These are phyloP conservation scores for Leccinum uliginosum DNA, from an alignment of 768 basidiomycete genomes.

Conservation along the genomic window DNA sequence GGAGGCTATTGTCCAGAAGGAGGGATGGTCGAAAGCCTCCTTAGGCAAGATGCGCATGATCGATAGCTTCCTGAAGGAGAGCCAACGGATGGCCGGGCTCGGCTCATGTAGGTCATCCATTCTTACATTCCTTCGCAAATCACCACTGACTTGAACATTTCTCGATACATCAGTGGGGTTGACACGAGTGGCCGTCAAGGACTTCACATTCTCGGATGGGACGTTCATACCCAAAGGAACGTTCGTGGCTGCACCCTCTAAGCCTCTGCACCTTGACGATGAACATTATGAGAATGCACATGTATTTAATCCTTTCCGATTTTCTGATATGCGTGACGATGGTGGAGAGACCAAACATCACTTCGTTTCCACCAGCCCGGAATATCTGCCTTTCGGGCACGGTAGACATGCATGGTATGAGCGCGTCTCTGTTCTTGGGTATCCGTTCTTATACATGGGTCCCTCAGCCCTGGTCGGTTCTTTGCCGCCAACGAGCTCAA, in stretches of 20 bases:
- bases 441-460: neutral
- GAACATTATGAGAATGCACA: constrained; percentile 30
- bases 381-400: neutral
- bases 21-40: neutral
- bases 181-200: constrained; percentile 29
- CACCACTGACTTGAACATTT: neutral
- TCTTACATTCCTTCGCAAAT: neutral
- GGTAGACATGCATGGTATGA: constrained; percentile 4
- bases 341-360: constrained; percentile 17
- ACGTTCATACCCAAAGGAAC: constrained; percentile 18
- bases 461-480: constrained; percentile 8
- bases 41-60: neutral
- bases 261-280: constrained; percentile 20
- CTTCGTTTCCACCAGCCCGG: neutral
- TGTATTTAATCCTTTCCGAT: constrained; percentile 47
- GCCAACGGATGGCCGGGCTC: neutral
- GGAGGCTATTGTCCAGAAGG: neutral
- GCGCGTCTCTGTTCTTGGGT: neutral
- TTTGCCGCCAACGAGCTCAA: constrained; percentile 3
- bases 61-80: neutral
- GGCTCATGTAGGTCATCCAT: constrained; percentile 16
- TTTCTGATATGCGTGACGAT: constrained; percentile 34
- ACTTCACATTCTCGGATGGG: constrained; percentile 36
- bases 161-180: constrained; percentile 20
- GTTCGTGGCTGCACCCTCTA: constrained; percentile 23